Conservation (phyloP, 1,139 yeast species). For the Yamadazyma triangularis region DNA sequence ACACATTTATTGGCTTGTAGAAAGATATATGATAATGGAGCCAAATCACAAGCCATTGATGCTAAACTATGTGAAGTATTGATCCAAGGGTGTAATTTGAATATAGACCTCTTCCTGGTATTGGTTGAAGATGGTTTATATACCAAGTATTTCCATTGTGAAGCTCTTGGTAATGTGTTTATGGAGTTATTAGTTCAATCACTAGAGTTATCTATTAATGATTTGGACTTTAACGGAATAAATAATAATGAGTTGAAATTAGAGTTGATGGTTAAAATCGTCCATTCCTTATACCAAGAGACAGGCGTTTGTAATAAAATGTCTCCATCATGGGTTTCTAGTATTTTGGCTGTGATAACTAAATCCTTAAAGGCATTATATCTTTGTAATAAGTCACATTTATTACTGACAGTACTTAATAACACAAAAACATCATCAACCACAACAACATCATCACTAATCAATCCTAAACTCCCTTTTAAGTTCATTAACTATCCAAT, state of each 20-base stretch:
- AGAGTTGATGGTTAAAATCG: slow-evolving; percentile 1
- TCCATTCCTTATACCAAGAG: slow-evolving; percentile 1
- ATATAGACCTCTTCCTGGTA: background rate
- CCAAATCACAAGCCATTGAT: too few species aligned
- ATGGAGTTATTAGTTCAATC: background rate
- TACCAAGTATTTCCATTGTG: too few species aligned
- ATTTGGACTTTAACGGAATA: background rate
- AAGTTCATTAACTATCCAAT: slow-evolving; percentile 12
- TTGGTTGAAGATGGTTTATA: too few species aligned
- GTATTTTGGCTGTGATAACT: slow-evolving; percentile 11
- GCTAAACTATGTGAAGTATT: background rate
- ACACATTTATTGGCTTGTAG: background rate
- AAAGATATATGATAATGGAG: background rate
- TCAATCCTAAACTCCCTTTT: slow-evolving; percentile 21
- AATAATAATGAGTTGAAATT: slow-evolving; percentile 3
- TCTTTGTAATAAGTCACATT: slow-evolving; percentile 18
- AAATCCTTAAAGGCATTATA: slow-evolving; percentile 20
- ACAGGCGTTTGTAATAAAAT: background rate
- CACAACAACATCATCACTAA: slow-evolving; percentile 1
- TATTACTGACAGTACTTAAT: slow-evolving; percentile 15
- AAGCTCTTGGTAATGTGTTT: too few species aligned
- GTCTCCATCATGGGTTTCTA: slow-evolving; percentile 9
- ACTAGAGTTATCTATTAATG: background rate
- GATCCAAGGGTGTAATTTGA: background rate
- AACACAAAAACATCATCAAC: background rate